Evolutionary conservation across 257 asterid genomes (phyloP).

Genomic region (Salvia miltiorrhiza): DNA sequence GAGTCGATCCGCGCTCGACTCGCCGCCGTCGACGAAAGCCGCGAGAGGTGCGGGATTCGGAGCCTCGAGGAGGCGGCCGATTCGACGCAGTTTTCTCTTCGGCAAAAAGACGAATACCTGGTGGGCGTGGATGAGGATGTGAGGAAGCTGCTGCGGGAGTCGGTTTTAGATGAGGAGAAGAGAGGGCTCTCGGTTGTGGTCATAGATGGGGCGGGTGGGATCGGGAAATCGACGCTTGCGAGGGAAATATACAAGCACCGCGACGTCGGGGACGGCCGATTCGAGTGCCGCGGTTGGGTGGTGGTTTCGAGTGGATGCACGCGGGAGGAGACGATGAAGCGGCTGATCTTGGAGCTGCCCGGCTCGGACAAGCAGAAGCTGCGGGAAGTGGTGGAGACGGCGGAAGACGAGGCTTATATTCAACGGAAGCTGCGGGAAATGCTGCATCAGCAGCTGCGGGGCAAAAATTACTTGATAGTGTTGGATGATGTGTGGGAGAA

Average conservation of each 20-base stretch:
- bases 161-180: not conserved
- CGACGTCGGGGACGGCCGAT: not conserved
- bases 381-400: not conserved
- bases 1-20: not conserved
- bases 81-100: not conserved
- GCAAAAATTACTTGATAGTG: constrained; percentile 7
- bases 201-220: constrained; percentile 19
- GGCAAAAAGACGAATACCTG: not conserved
- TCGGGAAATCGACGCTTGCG: constrained; percentile 22
- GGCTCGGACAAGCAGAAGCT: not conserved
- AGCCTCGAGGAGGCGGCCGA: not conserved
- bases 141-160: not conserved
- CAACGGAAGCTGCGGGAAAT: not conserved
- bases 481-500: constrained; percentile 16
- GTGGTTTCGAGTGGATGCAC: constrained; percentile 17
- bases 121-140: constrained; percentile 23
- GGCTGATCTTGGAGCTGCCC: constrained; percentile 13
- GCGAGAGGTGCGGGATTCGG: not conserved
- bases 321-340: constrained; percentile 6
- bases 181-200: not conserved
- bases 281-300: constrained; percentile 26
- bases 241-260: constrained; percentile 12
- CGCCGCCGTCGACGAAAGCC: not conserved
- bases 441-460: not conserved
- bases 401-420: not conserved